Conservation (phyloP, 768 basidiomycete genomes). For the Tylopilus subfusipes region DNA sequence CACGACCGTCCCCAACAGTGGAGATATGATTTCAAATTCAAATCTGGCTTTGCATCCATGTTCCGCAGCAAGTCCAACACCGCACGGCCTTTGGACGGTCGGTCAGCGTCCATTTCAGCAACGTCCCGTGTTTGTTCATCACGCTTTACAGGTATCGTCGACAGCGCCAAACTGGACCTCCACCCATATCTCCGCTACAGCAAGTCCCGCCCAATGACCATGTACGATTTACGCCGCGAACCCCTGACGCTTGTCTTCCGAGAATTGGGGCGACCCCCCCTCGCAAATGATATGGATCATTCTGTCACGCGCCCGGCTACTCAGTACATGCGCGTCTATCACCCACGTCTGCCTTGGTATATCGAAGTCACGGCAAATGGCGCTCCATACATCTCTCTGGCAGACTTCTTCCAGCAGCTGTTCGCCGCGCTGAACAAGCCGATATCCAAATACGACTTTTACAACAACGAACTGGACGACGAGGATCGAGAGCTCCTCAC, state of each 20-base stretch:
- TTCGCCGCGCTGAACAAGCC: constrained; percentile 40
- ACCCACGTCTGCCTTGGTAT: constrained; percentile 62
- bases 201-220: constrained; percentile 36
- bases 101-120: not conserved
- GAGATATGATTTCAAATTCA: constrained; percentile 33
- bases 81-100: constrained; percentile 16
- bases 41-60: constrained; percentile 29
- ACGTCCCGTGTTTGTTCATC: not conserved
- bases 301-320: constrained; percentile 52
- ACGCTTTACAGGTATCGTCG: constrained; percentile 13
- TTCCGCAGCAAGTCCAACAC: constrained; percentile 24
- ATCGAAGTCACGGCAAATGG: constrained; percentile 48
- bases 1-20: constrained; percentile 28
- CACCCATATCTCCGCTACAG: constrained; percentile 25
- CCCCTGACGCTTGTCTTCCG: constrained; percentile 43
- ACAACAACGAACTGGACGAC: constrained; percentile 52
- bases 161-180: constrained; percentile 27
- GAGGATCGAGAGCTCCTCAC: constrained; percentile 43
- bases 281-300: constrained; percentile 50
- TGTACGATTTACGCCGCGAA: constrained; percentile 48
- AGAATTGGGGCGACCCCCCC: constrained; percentile 41
- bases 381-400: constrained; percentile 55
- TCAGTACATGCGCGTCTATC: constrained; percentile 51
- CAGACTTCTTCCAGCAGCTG: constrained; percentile 50
- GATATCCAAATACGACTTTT: constrained; percentile 55